These are phyloP conservation scores for Pittosporum tobira DNA, from an alignment of 129 eudicot genomes.

Conservation along the genomic window DNA sequence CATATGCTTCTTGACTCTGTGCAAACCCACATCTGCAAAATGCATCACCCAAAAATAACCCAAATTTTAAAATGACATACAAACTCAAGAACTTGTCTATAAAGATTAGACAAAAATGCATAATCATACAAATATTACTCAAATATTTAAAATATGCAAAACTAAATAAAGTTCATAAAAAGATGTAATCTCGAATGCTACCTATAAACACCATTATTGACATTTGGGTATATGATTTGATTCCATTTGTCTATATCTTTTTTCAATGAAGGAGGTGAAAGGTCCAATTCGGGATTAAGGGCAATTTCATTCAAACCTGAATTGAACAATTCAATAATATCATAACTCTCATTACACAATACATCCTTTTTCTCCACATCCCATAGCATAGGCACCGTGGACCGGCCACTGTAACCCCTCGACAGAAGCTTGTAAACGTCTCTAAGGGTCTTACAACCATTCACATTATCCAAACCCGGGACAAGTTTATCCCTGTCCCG, in stretches of 20 bases:
- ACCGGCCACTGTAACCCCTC: conserved; percentile 75
- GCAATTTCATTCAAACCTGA: conserved; percentile 53
- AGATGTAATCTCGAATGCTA: conserved; percentile 9
- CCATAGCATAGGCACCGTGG: conserved; percentile 92
- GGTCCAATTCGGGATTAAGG: conserved; percentile 48
- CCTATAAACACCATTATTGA: conserved; percentile 97
- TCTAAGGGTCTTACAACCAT: conserved; percentile 44
- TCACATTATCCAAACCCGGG: conserved; percentile 45
- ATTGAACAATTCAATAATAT: conserved; percentile 62
- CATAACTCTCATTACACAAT: conserved; percentile 87
- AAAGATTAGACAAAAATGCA: conserved; percentile 5
- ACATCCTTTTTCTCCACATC: conserved; percentile 57
- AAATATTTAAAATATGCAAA: not conserved
- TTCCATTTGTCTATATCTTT: conserved; percentile 65
- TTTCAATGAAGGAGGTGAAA: conserved; percentile 51
- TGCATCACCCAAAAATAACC: conserved; percentile 9
- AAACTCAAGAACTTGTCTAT: not conserved
- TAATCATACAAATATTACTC: too few species aligned
- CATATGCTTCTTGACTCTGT: conserved; percentile 94
- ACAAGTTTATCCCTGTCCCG: conserved; percentile 20
- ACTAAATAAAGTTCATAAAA: not conserved
- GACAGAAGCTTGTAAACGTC: conserved; percentile 54
- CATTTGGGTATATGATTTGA: conserved; percentile 50
- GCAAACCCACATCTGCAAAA: conserved; percentile 89
- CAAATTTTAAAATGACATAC: conserved; percentile 2